phyloP scores from a whole-genome alignment of 164 flowering plant species.

The Tetrastigma voinierianum region DNA sequence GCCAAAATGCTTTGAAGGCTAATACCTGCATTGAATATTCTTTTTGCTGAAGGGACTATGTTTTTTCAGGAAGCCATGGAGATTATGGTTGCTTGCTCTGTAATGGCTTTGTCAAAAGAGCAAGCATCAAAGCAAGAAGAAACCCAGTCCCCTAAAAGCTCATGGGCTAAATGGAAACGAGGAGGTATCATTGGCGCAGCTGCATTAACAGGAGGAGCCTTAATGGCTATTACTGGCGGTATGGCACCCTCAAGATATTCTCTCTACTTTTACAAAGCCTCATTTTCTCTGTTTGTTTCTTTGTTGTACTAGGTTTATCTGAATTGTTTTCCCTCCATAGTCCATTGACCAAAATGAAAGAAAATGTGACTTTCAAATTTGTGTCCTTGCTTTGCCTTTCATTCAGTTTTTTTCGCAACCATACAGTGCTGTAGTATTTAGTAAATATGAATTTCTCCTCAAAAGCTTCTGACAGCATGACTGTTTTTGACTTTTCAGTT shows the following conservation, averaged over 20 bases:
- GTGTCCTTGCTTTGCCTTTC: too few species aligned
- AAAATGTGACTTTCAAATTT: too few species aligned
- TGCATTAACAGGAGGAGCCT: slow-evolving; percentile 96
- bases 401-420: too few species aligned
- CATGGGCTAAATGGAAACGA: slow-evolving; percentile 93
- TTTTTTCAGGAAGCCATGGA: slow-evolving; percentile 89
- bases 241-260: slow-evolving; percentile 15
- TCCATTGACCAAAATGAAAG: too few species aligned
- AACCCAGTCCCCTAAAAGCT: slow-evolving; percentile 37
- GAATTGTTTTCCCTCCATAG: too few species aligned
- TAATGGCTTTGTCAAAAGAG: slow-evolving; percentile 71
- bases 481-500: slow-evolving; percentile 8
- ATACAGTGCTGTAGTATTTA: neutral
- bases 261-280: too few species aligned
- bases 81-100: slow-evolving; percentile 84
- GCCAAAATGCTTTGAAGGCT: neutral
- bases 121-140: slow-evolving; percentile 48
- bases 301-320: too few species aligned
- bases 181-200: slow-evolving; percentile 99
- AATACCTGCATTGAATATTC: neutral
- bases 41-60: neutral
- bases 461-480: too few species aligned
- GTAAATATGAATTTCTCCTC: neutral
- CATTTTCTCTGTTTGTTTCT: too few species aligned
- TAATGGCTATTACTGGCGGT: slow-evolving; percentile 99